These are phyloP conservation scores for Fraxinus baroniana DNA, from an alignment of 305 asterid species.

Conservation along the genomic window DNA sequence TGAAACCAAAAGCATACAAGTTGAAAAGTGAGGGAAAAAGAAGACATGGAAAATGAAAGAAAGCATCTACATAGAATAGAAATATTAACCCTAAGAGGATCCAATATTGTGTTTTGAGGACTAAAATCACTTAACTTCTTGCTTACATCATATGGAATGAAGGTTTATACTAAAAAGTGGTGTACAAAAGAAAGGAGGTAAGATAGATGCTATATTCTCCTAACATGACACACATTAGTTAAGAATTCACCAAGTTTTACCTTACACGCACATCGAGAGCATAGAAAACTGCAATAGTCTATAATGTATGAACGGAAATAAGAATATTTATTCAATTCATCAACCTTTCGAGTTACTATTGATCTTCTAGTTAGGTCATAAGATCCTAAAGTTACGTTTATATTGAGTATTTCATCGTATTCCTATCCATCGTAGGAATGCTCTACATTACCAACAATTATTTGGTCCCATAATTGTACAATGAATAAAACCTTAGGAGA, in stretches of 20 bases:
- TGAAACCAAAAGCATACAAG: neutral
- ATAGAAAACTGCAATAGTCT: neutral
- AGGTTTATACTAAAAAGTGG: neutral
- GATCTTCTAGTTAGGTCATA: neutral
- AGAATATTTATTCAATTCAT: neutral
- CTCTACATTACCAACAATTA: neutral
- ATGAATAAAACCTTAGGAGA: neutral
- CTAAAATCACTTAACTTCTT: neutral
- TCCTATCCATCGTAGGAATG: neutral
- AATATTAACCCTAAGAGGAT: neutral
- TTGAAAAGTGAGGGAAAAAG: neutral
- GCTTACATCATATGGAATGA: neutral
- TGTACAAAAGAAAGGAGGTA: neutral
- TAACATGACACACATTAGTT: neutral
- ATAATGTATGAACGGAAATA: neutral
- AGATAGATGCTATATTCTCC: neutral
- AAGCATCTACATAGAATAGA: neutral
- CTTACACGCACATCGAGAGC: neutral
- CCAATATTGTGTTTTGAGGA: neutral
- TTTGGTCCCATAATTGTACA: neutral
- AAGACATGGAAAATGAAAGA: constrained; percentile 2
- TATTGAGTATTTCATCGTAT: neutral
- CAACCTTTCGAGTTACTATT: neutral
- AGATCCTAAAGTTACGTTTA: neutral
- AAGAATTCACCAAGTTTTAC: neutral